Base-by-base conservation (phyloP, 805 yeast species). In the Pichia heedii region DNA sequence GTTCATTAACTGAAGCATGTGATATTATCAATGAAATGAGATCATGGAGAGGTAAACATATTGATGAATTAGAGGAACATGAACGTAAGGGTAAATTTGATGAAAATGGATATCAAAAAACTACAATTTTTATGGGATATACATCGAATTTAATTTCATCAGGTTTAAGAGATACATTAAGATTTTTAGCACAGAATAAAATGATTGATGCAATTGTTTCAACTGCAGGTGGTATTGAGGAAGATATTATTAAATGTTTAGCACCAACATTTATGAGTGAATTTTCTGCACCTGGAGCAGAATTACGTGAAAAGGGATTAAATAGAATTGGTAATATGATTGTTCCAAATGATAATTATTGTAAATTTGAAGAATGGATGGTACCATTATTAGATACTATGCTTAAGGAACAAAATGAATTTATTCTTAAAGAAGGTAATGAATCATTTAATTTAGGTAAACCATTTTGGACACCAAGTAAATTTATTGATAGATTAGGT, bases 191-290 rank as follows among this genome's bases (percentile, higher is more conserved):
- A 27, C 95, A 94, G 64, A 81, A 94, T 68, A 90, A 88, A 64
- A 84, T 84, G 76, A 96, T 93, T 37, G 83, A 88, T 55, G 97
- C 95, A 16, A 78, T 93, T 55, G 98, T 93, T 40, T 83, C 97
- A n/a, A 76, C 90, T 49, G 98, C 96, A 20, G 99, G 99, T 52
- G 99, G 98, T 53, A 80, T 93, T 49, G 99, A 93, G 63, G 99
- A 93, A 68, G 99, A 93, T 66, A 68, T 93, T 40, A 93, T 93
- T 71, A 93, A 93, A 65, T 88, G 96, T 61, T 71, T 93, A 44
- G 98, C 97, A 2, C 96, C 97, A 44, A 93, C 99, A 8, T 89
- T 80, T 57, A 70, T 94, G 72, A 97, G 98, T 42, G 97, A 88
- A 40, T 93, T 88, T 63, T 62, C 82, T 36, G 70, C 90, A 52